Percentiles rank a stretch among this genome's conserved stretches.
Evolutionary conservation across 257 asterid genomes (phyloP).

Genomic region (Vinca minor): DNA sequence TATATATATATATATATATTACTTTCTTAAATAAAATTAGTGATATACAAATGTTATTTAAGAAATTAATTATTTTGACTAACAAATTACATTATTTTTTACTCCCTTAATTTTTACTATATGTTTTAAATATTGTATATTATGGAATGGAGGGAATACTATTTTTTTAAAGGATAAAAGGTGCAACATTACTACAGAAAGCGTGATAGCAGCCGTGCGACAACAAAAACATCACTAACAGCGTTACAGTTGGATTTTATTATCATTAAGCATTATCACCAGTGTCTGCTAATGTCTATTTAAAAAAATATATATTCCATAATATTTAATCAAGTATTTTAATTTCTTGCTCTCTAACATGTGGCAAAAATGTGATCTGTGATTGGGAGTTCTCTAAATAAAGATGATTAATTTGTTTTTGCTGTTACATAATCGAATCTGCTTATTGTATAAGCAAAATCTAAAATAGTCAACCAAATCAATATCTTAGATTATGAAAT

Average conservation of each 20-base stretch:
- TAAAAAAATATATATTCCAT: too few relatives aligned
- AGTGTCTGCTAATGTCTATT: conserved; percentile 17
- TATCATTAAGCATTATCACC: conserved; percentile 31
- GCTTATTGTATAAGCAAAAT: conserved; percentile 19
- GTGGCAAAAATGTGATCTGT: conserved; percentile 2
- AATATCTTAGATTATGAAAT: conserved; percentile 3
- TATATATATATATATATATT: too few relatives aligned
- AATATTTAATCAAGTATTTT: too few relatives aligned
- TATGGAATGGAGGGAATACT: too few relatives aligned
- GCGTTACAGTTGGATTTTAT: conserved; percentile 19
- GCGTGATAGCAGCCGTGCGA: conserved; percentile 15
- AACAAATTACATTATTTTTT: too few relatives aligned
- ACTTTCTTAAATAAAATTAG: too few relatives aligned
- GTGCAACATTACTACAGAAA: neutral
- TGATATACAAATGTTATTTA: too few relatives aligned
- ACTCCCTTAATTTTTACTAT: too few relatives aligned
- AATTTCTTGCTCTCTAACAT: neutral
- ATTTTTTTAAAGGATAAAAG: too few relatives aligned
- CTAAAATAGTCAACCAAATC: conserved; percentile 29
- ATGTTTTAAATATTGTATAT: too few relatives aligned
- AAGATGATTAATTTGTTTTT: neutral
- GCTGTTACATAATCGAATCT: neutral
- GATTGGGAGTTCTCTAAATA: conserved; percentile 8
- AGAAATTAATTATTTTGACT: too few relatives aligned
- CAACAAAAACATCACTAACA: conserved; percentile 29